Evolutionary conservation across 176 grass and related monocot genomes (phyloP), one percentile per base, ranked within the genome.

Genomic region (Oryza australiensis): DNA sequence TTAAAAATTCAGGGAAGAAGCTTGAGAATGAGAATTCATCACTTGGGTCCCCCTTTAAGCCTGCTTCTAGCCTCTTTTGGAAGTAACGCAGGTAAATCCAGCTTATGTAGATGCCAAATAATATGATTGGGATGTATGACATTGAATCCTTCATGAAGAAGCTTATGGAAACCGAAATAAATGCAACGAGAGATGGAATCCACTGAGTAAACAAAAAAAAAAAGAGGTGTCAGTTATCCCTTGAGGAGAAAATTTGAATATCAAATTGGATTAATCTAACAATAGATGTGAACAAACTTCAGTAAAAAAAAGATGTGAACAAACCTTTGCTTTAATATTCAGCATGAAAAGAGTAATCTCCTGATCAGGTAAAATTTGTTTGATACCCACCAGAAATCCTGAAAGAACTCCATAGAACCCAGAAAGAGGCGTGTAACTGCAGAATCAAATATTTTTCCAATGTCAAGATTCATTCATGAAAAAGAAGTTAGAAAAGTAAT

Each of bases 41-140:
- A 83, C 94, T 93, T 77, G 94, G 94, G 66, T 97, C 94, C 22
- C 94, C 91, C 55, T 87, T 91, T 45, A 97, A 75, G 34, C 94
- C 88, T 53, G 89, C 88, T 84, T 93, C 94, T 83, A 90, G 81
- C 62, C 74, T 89, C 77, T 55, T 97, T 91, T 97, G 94, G 78
- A 97, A 97, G 83, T 87, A 93, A 13, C 94, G 89, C 59, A 97
- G 77, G 87, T 97, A 97, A 80, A 91, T 89, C 91, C 94, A 97
- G 83, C 89, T 93, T 65, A 84, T 64, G 34, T 93, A 93, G 57
- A 93, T 93, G 75, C 94, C 94, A 89, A 89, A 97, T 65, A 93
- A 64, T 93, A 93, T 72, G 42, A 75, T 80, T 81, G 91, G 91
- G 28, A 89, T 86, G 63, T 93, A 93, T 18, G 86, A 74, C 57